phyloP scores from a whole-genome alignment of 805 yeast species.

The Metschnikowia rubicola region DNA sequence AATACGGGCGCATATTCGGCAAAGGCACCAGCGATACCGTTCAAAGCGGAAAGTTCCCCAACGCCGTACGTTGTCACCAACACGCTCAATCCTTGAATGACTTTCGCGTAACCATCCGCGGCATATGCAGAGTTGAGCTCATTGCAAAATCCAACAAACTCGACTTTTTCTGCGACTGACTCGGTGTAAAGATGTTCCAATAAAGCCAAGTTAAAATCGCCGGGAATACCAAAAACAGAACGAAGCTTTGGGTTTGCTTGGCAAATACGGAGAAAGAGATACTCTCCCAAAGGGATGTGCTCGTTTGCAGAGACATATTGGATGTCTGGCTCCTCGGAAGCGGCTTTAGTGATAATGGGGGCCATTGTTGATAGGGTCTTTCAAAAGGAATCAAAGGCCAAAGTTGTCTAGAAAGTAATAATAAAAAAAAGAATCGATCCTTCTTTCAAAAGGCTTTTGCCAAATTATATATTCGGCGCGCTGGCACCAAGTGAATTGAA shows the following conservation, averaged over 20 bases:
- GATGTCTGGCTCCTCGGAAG: constrained; percentile 8
- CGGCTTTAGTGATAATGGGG: constrained; percentile 15
- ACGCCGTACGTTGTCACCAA: constrained; percentile 78
- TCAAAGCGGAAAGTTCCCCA: constrained; percentile 82
- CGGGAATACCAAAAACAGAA: constrained; percentile 75
- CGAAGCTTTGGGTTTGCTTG: constrained; percentile 47
- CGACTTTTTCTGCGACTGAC: constrained; percentile 39
- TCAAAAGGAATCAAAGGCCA: no score
- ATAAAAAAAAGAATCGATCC: no score
- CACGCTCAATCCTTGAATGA: constrained; percentile 58
- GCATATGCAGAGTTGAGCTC: constrained; percentile 88
- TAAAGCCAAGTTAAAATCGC: constrained; percentile 66
- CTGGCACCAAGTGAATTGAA: constrained; percentile 1
- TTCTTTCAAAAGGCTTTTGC: no score
- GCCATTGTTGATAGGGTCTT: constrained; percentile 10
- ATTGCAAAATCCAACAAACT: constrained; percentile 83
- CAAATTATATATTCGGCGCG: neutral
- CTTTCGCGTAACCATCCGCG: constrained; percentile 82
- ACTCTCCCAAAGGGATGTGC: constrained; percentile 59
- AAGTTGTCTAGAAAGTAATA: no score
- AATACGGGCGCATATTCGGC: constrained; percentile 78
- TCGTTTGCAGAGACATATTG: neutral
- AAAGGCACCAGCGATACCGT: constrained; percentile 79
- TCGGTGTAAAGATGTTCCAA: constrained; percentile 62
- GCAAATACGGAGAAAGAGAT: constrained; percentile 53